Evolutionary conservation across 140 eudicot species (phyloP).

Genomic region (Flaveria floridana): DNA sequence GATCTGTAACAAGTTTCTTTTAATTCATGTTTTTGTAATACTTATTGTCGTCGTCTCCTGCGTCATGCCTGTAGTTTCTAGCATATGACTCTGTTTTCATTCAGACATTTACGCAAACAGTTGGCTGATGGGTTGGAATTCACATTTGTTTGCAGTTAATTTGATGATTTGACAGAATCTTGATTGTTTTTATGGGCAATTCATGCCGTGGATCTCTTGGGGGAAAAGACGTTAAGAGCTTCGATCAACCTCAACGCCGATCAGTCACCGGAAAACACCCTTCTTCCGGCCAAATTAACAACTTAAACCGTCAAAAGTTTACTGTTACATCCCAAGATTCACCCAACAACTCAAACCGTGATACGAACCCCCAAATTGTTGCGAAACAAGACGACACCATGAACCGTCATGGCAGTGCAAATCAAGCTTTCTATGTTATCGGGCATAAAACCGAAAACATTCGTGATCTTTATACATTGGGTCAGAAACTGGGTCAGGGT

Average conservation of each 20-base stretch:
- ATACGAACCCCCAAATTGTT: background rate
- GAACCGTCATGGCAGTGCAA: slow-evolving; percentile 14
- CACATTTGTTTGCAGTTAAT: background rate
- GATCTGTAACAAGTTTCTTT: background rate
- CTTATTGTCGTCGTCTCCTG: background rate
- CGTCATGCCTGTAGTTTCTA: background rate
- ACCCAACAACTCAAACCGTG: background rate
- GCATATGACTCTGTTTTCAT: slow-evolving; percentile 2
- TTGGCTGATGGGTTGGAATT: background rate
- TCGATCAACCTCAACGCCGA: background rate
- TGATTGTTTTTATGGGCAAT: slow-evolving; percentile 24
- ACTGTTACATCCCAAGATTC: slow-evolving; percentile 6
- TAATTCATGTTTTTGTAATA: background rate
- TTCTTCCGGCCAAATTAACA: background rate
- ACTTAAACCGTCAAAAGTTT: slow-evolving; percentile 5
- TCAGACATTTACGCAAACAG: background rate
- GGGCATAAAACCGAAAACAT: slow-evolving; percentile 19
- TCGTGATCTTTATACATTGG: slow-evolving; percentile 16
- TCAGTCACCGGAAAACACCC: background rate
- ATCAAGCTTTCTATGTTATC: slow-evolving; percentile 15
- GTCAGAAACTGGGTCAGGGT: slow-evolving; percentile 16
- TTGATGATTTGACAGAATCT: slow-evolving; percentile 3
- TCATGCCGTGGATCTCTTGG: slow-evolving; percentile 21
- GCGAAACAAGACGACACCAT: background rate
- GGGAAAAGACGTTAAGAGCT: background rate